Evolutionary conservation across 2,329 filamentous ascomycete genomes (phyloP).

Genomic region (Polytolypa hystricis): DNA sequence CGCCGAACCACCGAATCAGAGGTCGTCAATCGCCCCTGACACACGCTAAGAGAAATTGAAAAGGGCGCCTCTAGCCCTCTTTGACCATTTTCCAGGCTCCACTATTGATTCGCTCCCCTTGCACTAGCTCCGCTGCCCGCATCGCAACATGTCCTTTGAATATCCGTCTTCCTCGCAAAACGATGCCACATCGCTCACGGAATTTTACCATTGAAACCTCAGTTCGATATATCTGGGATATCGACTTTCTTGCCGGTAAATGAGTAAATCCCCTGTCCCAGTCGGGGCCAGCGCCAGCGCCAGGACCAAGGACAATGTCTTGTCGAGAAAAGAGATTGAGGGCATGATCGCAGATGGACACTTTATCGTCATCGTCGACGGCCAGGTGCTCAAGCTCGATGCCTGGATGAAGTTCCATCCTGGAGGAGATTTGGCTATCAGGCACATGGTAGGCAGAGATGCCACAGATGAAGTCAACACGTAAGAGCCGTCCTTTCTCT

Average conservation of each 20-base stretch:
- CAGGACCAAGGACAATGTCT: slow-evolving; percentile 34
- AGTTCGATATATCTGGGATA: slow-evolving; percentile 1
- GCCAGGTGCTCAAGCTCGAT: slow-evolving; percentile 74
- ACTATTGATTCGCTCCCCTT: background rate
- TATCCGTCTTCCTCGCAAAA: background rate
- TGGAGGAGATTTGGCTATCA: slow-evolving; percentile 78
- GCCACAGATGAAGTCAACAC: slow-evolving; percentile 87
- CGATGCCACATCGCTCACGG: background rate
- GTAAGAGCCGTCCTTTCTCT: slow-evolving; percentile 39
- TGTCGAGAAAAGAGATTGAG: slow-evolving; percentile 59
- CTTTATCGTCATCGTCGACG: slow-evolving; percentile 68
- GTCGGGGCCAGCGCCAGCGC: slow-evolving; percentile 1
- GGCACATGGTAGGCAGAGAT: slow-evolving; percentile 87
- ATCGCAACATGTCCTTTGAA: slow-evolving; percentile 2
- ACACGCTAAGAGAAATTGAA: too few species aligned
- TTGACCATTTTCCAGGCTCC: too few species aligned
- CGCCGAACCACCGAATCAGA: too few species aligned
- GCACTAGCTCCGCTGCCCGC: background rate
- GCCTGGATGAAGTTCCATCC: slow-evolving; percentile 83
- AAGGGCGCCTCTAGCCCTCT: too few species aligned
- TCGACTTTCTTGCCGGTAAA: background rate
- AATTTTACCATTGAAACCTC: background rate
- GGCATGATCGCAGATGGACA: slow-evolving; percentile 70
- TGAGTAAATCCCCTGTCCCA: background rate
- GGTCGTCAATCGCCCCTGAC: too few species aligned